These are phyloP conservation scores for Phaeosphaeria sp. DNA, from an alignment of 2,329 filamentous ascomycete species.

Conservation along the genomic window DNA sequence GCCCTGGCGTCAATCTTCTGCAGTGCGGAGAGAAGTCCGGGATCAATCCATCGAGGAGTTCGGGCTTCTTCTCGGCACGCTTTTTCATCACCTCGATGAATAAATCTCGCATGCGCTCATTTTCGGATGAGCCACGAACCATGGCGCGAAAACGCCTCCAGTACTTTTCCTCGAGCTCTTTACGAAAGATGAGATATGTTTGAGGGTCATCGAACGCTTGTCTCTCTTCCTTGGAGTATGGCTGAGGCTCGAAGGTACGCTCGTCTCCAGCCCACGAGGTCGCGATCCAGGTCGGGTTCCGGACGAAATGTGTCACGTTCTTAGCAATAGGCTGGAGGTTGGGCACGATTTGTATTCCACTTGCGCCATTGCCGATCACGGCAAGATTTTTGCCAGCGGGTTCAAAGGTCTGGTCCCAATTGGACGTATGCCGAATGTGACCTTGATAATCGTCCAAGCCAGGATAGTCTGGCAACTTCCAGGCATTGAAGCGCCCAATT, in stretches of 20 bases:
- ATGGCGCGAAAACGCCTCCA: conserved; percentile 59
- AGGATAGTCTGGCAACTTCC: conserved; percentile 40
- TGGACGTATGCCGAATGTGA: conserved; percentile 37
- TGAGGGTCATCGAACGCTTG: conserved; percentile 67
- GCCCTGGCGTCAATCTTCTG: conserved; percentile 43
- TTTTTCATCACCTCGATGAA: conserved; percentile 48
- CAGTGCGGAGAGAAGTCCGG: conserved; percentile 48
- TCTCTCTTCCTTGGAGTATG: conserved; percentile 59
- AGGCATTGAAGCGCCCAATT: conserved; percentile 40
- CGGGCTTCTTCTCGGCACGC: conserved; percentile 48
- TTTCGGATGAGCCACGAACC: conserved; percentile 47
- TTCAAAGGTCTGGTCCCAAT: conserved; percentile 52
- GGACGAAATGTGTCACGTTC: conserved; percentile 60
- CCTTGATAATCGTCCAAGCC: conserved; percentile 39
- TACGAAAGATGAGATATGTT: conserved; percentile 61
- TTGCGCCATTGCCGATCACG: conserved; percentile 70
- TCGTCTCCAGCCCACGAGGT: conserved; percentile 61
- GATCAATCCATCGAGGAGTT: conserved; percentile 52
- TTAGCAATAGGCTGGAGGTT: conserved; percentile 62
- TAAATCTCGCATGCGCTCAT: conserved; percentile 36
- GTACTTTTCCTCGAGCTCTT: conserved; percentile 61
- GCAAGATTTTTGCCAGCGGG: conserved; percentile 65
- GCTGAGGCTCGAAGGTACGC: conserved; percentile 51
- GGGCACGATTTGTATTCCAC: conserved; percentile 69
- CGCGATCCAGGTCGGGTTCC: conserved; percentile 64